Conservation (phyloP, 2,329 filamentous ascomycete species). For the Clonostachys sp. region DNA sequence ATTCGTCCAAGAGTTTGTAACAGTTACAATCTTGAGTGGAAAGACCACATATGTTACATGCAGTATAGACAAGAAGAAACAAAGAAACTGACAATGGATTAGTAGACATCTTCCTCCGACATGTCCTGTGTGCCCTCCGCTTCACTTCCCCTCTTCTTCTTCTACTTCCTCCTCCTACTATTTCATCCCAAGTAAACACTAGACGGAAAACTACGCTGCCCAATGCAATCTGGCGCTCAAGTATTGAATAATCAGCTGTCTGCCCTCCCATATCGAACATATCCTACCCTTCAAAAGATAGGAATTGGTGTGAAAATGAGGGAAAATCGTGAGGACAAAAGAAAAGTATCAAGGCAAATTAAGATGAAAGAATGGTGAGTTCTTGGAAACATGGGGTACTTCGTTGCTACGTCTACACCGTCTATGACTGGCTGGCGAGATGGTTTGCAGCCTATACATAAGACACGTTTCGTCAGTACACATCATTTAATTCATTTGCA, state of each 20-base stretch:
- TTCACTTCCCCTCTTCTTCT: background rate
- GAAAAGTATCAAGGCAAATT: constrained; percentile 1
- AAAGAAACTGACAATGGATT: too few relatives aligned
- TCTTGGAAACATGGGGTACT: too few relatives aligned
- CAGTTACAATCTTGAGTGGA: too few relatives aligned
- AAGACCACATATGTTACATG: too few relatives aligned
- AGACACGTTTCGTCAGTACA: constrained; percentile 7
- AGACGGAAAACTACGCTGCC: background rate
- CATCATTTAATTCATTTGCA: background rate
- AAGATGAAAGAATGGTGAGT: background rate
- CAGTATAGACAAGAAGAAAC: too few relatives aligned
- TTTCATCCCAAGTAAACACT: background rate
- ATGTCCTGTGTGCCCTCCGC: too few relatives aligned
- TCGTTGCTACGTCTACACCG: too few relatives aligned
- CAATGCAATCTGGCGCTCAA: background rate
- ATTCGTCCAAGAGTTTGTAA: too few relatives aligned
- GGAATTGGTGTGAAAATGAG: background rate
- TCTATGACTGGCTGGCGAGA: constrained; percentile 48
- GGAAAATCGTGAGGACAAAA: background rate
- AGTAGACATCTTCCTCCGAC: too few relatives aligned
- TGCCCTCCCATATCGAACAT: background rate
- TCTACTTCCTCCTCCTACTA: background rate
- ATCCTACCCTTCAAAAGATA: background rate
- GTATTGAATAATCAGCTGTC: background rate
- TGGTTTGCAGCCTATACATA: constrained; percentile 44